Percentiles rank a stretch among this genome's conserved stretches.
Conservation (phyloP, 2,329 filamentous ascomycete genomes). For the Neonectria coccinea region DNA sequence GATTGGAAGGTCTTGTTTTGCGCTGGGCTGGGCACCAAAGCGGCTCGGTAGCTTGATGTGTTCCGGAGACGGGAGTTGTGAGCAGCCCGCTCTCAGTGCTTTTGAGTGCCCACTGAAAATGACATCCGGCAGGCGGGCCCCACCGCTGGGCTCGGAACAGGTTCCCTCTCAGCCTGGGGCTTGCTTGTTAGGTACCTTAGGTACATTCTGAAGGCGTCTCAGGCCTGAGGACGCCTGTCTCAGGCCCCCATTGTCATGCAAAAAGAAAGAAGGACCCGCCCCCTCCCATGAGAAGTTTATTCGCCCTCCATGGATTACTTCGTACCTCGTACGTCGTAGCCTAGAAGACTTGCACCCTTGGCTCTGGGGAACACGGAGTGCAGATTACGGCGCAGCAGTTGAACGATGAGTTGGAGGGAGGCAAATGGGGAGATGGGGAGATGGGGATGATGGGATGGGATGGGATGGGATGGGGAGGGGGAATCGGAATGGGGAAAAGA, state of each 20-base stretch:
- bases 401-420: not conserved
- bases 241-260: not conserved
- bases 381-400: not conserved
- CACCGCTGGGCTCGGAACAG: constrained; percentile 14
- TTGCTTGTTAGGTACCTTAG: not conserved
- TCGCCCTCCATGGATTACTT: not conserved
- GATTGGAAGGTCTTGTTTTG: not conserved
- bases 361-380: not conserved
- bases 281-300: not conserved
- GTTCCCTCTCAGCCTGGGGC: constrained; percentile 2
- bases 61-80: constrained; percentile 5
- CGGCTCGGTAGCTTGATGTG: constrained; percentile 7
- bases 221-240: too few relatives aligned
- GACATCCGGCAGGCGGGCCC: constrained; percentile 17
- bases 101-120: constrained; percentile 1
- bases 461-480: not conserved
- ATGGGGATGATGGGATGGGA: not conserved
- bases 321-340: not conserved
- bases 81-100: constrained; percentile 1
- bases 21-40: constrained; percentile 6
- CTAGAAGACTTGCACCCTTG: not conserved
- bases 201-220: not conserved
- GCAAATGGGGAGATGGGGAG: not conserved
- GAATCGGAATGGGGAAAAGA: not conserved
- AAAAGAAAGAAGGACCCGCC: not conserved